Base-by-base conservation (phyloP, 352 stramenopile genomes). In the Globisporangium camurandrum region DNA sequence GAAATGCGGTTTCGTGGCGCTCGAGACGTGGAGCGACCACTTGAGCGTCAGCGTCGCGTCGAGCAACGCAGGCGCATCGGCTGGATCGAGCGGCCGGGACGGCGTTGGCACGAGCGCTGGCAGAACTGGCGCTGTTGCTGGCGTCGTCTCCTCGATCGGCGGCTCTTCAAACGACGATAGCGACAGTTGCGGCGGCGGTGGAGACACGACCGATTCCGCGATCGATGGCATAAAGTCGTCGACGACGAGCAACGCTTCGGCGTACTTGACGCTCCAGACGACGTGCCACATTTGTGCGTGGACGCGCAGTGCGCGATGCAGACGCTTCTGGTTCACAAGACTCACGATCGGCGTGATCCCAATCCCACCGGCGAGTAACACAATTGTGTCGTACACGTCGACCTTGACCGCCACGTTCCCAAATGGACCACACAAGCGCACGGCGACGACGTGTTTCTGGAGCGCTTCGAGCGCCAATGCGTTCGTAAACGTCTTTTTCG, bases 331-430 rank as follows among this genome's bases (percentile, higher is more conserved):
- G 65, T 93, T 90, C 48, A 90, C 60, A 5, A 87, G 36, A 37
- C 66, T 89, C 47, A 90, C 66, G 53, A 93, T 72, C 5, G 81
- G 81, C 4, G 78, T 93, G 46, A 93, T 80, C 46, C 81, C 81
- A 12, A 93, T 73, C 46, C 81, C 81, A 14, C 81, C 78, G 17
- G 67, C 75, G 34, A 90, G 56, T 23, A 93, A 49, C 34, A 93
- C 56, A 16, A 90, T 62, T 0, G 71, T 61, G 20, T 89, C 75
- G 47, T 89, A 93, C 22, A 59, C 53, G 4, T 86, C 66, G 6
- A 88, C 56, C 24, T 89, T 66, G 3, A 90, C 50, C 11, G 69
- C 71, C 47, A 84, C 57, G 33, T 75, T 80, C 20, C 81, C 81
- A 28, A 81, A 88, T 11, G 81, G 81, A 24, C 81, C 81, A 37